Conservation (phyloP, 805 yeast genomes). For the Metschnikowia sp. region DNA sequence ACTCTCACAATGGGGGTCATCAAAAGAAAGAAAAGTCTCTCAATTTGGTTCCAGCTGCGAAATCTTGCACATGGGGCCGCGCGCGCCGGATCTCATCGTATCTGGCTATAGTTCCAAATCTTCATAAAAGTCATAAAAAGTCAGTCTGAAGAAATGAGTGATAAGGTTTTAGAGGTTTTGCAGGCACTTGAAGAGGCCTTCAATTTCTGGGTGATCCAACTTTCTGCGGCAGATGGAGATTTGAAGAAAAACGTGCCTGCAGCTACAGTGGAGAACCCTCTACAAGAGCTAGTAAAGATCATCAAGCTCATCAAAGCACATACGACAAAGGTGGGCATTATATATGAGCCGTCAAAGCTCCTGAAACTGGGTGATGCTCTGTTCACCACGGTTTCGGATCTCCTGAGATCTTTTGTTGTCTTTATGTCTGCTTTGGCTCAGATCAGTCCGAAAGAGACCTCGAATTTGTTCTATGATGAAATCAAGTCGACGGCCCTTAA, state of each 20-base stretch:
- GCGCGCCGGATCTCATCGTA: conserved; percentile 6
- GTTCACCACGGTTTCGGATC: conserved; percentile 44
- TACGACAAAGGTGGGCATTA: conserved; percentile 70
- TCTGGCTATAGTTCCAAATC: neutral
- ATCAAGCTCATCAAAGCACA: conserved; percentile 65
- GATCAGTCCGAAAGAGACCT: conserved; percentile 23
- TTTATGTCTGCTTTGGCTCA: conserved; percentile 42
- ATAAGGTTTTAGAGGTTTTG: conserved; percentile 8
- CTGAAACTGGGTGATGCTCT: conserved; percentile 43
- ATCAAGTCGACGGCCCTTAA: conserved; percentile 22
- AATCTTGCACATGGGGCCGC: neutral
- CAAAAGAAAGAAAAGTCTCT: neutral
- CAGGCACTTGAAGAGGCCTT: conserved; percentile 18
- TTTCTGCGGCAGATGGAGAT: conserved; percentile 6
- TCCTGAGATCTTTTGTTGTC: conserved; percentile 42
- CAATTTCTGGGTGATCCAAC: conserved; percentile 13
- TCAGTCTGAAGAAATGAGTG: neutral
- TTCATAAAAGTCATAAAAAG: neutral
- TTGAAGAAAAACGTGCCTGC: conserved; percentile 12
- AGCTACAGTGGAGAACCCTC: conserved; percentile 39
- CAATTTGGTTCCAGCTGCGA: neutral
- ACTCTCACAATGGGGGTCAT: neutral
- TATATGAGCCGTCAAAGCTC: conserved; percentile 58
- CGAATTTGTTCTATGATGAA: conserved; percentile 39
- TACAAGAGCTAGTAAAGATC: conserved; percentile 58